A percentile compares a stretch with the other conserved stretches of the same genome.
Evolutionary conservation across 768 basidiomycete species (phyloP).

Genomic region (Leucosporidium yakuticum): DNA sequence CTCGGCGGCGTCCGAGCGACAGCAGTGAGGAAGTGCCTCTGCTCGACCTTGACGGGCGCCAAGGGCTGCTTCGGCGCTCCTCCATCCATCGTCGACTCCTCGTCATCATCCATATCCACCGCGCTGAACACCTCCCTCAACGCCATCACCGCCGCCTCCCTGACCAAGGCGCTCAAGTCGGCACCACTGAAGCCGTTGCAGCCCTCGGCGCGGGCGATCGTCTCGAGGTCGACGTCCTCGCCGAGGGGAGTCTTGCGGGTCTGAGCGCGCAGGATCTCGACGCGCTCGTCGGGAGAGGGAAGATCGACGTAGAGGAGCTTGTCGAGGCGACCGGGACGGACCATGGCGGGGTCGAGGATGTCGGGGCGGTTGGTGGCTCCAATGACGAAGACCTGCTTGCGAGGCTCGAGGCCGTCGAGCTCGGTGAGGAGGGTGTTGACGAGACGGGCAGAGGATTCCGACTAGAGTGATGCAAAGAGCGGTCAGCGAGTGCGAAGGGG

Average conservation of each 20-base stretch:
- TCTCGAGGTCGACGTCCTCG: conserved; percentile 56
- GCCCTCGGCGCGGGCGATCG: conserved; percentile 60
- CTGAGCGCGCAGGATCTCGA: conserved; percentile 76
- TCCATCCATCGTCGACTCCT: conserved; percentile 8
- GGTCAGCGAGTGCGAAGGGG: not conserved
- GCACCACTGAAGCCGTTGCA: conserved; percentile 87
- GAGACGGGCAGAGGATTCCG: conserved; percentile 52
- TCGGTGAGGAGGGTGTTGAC: conserved; percentile 92
- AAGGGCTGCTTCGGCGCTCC: conserved; percentile 31
- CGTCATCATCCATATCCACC: conserved; percentile 46
- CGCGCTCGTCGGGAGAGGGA: conserved; percentile 75
- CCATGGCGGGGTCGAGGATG: conserved; percentile 85
- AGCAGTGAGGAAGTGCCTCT: conserved; percentile 67
- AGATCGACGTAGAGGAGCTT: conserved; percentile 96
- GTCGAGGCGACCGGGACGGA: conserved; percentile 85
- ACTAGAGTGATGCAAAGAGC: conserved; percentile 8
- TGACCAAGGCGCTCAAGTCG: conserved; percentile 81
- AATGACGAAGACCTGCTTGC: conserved; percentile 69
- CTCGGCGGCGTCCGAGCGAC: conserved; percentile 78
- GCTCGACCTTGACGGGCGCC: conserved; percentile 51
- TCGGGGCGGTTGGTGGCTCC: conserved; percentile 95
- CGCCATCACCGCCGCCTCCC: conserved; percentile 64
- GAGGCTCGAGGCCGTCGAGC: conserved; percentile 65
- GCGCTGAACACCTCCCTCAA: conserved; percentile 54
- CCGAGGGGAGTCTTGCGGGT: conserved; percentile 66